Evolutionary conservation across 2,329 filamentous ascomycete genomes (phyloP), one percentile per base, ranked within the genome.

Genomic region (Plenodomus tracheiphilus): DNA sequence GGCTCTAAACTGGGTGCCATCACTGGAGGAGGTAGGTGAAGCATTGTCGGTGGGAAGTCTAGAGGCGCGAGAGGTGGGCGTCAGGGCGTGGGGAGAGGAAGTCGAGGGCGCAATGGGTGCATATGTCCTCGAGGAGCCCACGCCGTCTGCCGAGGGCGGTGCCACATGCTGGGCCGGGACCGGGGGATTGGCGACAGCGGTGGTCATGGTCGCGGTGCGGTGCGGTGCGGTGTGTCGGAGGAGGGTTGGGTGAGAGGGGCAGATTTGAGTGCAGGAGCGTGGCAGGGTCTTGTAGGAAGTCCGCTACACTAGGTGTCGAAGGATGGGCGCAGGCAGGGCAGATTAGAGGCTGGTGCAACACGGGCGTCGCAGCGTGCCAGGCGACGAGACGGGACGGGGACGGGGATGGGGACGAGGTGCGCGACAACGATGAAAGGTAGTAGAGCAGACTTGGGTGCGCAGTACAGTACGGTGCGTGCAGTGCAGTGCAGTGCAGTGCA

Each of bases 171-270:
- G 66, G 58, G 71, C 61, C 62, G 70, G 54, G 68, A 67, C 65
- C 59, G 65, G 71, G 61, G 75, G 66, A 45, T 72, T 71, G 55
- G 75, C 76, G 67, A 78, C 68, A 54, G 73, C 74, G 61, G 76
- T 76, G 50, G 75, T 76, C 76, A 79, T 79, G 66, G 62, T 67
- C 61, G 56, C 58, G 61, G 57, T 43, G 58, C 54, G 60, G 52
- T 50, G 56, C 58, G 61, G 57, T 43, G 58, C 54, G 60, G 52
- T 50, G 40, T 48, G 45, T 42, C 47, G 54, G 49, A 53, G 51
- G 40, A 50, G 52, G 43, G 46, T 16, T 37, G 39, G 44, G 41
- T 39, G 51, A 47, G 49, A 53, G 64, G 53, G 53, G 56, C 53
- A 53, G 54, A 43, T n/a, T 53, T 62, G 62, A 68, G 63, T 67